Base-by-base conservation (phyloP, 1,284 basidiomycete species). In the Neonothopanus nambi region DNA sequence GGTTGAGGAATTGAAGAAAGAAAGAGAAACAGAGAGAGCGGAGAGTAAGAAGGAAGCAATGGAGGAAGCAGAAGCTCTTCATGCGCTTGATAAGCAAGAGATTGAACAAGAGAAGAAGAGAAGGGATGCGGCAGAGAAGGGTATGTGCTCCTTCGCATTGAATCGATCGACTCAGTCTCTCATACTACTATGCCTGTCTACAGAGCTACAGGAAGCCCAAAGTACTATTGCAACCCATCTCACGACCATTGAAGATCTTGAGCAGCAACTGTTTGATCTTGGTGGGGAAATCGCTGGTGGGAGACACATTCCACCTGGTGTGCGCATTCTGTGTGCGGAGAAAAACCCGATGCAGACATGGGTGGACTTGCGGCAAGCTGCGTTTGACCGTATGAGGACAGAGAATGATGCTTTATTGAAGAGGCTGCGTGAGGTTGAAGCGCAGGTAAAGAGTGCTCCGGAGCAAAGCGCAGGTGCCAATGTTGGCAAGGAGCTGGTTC, bases 261-360 rank as follows among this genome's bases (percentile, higher is more conserved):
- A 88, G 57, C 84, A 87, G 61, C 79, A 79, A 24, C 77, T 93
- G 17, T 91, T 89, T 65, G 85, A 89, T 50, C 76, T 94, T 0
- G 75, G 79, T 17, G 85, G 85, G 2, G 84, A 91, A 67, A 84
- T 92, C 24, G 89, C 84, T 0, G 82, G 81, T 0, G 93, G 93
- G 3, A 77, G 86, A 44, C 91, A 92, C 62, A 78, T 94, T 7
- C 87, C 87, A 0, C 84, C 84, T 0, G 83, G 82, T 18, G 78
- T 81, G 37, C 82, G 89, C 12, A 80, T 93, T 3, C 72, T 95
- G 8, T 80, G 80, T 40, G 70, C 95, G 55, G 72, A 70, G 9
- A 83, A 89, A 42, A 94, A 93, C 59, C 93, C 92, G 0, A 87
- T 86, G 23, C 79, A 84, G 58, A 72, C 80, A 53, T 90, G 91